Evolutionary conservation across 2,329 filamentous ascomycete species (phyloP), one percentile per base, ranked within the genome.

Genomic region (Fusarium concolor): DNA sequence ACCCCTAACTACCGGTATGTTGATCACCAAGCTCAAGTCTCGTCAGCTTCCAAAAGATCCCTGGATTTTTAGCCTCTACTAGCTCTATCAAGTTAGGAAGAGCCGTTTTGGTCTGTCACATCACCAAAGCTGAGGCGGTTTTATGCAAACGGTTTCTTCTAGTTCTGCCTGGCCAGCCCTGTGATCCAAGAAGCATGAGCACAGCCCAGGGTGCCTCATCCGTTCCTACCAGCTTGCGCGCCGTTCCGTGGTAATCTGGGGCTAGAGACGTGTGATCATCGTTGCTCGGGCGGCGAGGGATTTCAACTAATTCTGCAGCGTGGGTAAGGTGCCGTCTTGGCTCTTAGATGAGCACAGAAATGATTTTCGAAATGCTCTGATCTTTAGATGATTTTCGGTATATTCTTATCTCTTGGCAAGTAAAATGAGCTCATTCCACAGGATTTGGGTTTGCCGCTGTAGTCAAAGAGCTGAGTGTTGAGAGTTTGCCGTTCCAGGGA

Each of bases 1-100:
- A 43, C 56, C 54, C n/a, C 33, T 45, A 52, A 42, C 52, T 62
- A 45, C 58, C 39, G 42, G 35, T 42, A 28, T 47, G 29, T 31
- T 47, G 49, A 31, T 38, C 56, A 35, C n/a, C 33, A 44, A 28
- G 39, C 12, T 6, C 33, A 10, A 35, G 33, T n/a, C n/a, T 38
- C 39, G 43, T 50, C 45, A 58, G 31, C 41, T 59, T 59, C 31
- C 52, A 59, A 65, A 64, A 65, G 61, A 59, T 59, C 54, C 52
- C 59, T 57, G 41, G 20, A 14, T 18, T 37, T 37, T 20, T 7
- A 29, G 22, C 26, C 17, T 38, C 20, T 31, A 43, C 61, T 64
- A 65, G 24, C 61, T 63, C 14, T 6, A 59, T 64, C 41, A 38
- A 64, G 61, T 38, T 59, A 64, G 53, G 31, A 31, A 22, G 26